phyloP scores from a whole-genome alignment of 169 alveolate species.

The Eimeria necatrix region DNA sequence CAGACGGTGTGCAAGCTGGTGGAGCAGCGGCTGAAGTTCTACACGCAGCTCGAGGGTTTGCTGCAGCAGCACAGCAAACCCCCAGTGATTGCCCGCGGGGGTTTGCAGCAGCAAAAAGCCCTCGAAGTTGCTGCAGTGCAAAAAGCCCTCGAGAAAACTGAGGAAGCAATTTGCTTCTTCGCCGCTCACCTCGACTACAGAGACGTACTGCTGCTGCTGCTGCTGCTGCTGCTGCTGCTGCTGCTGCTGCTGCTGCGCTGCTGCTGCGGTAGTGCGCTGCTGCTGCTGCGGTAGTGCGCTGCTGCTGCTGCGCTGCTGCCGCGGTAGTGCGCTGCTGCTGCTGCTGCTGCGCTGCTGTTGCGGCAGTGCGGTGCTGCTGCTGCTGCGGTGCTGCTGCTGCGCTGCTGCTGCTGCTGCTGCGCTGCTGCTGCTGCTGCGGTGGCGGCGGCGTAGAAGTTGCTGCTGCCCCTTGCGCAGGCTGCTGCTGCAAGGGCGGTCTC shows the following conservation, averaged over 20 bases:
- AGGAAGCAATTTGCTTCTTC: constrained; percentile 1
- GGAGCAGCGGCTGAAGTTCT: constrained; percentile 38
- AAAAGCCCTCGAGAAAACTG: neutral
- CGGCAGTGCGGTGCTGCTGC: neutral
- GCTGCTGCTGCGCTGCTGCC: neutral
- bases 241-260: neutral
- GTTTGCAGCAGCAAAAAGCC: neutral
- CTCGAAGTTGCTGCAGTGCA: neutral
- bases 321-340: too few species aligned
- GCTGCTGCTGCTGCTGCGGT: neutral
- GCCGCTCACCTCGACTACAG: neutral
- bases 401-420: neutral
- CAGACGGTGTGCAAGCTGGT: neutral
- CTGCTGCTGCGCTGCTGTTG: neutral
- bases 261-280: too few species aligned
- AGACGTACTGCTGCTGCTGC: neutral
- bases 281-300: neutral
- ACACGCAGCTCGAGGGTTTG: constrained; percentile 20
- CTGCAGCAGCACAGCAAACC: constrained; percentile 6
- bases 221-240: constrained; percentile 15
- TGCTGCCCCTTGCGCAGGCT: too few species aligned
- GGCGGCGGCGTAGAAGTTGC: too few species aligned
- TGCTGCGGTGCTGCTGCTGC: neutral
- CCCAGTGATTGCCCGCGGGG: neutral
- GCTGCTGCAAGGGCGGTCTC: too few species aligned